Evolutionary conservation across 179 eudicot species (phyloP), one percentile per base, ranked within the genome.

Genomic region (Patellifolia procumbens): DNA sequence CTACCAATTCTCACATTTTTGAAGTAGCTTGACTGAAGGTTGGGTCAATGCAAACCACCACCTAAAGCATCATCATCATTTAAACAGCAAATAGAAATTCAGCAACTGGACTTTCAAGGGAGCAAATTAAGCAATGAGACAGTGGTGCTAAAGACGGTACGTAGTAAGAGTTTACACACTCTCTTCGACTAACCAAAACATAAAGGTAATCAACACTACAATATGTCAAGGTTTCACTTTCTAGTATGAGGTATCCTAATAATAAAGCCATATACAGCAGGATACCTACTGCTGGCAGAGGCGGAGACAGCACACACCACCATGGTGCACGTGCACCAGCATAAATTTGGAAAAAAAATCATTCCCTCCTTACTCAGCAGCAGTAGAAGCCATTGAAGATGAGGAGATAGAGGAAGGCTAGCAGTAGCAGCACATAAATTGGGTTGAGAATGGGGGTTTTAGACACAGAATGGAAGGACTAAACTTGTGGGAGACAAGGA

Each of bases 21-120:
- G 93, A 83, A 35, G 72, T 74, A 59, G 74, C 84, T 73, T 83
- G 89, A 75, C 83, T 73, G 81, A 77, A 91, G 64, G 82, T 76
- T 22, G 97, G 91, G 75, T 93, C 98, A 37, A 93, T 81, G 85
- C 97, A 90, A 75, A 93, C 98, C 75, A 93, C 91, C 65, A 93
- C 98, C 98, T 93, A 78, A 34, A 49, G n/a, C 80, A 72, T 51
- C 43, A 68, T 28, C 80, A 72, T 51, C 43, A 68, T 28, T 74
- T 56, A 52, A 53, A 22, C 31, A 69, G 58, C 59, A 76, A 43
- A 60, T 43, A 74, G 31, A 53, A 56, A 12, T 66, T 65, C 35
- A 65, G 68, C 26, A 16, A 13, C 11, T 13, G 13, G 56, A 43
- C 45, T n/a, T n/a, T 43, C 19, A 16, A 46, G 31, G 20, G 4